Percentiles rank a stretch among this genome's conserved stretches.
Evolutionary conservation across 495 filamentous ascomycete species (phyloP).

Genomic region (Penicillium mononematosum): DNA sequence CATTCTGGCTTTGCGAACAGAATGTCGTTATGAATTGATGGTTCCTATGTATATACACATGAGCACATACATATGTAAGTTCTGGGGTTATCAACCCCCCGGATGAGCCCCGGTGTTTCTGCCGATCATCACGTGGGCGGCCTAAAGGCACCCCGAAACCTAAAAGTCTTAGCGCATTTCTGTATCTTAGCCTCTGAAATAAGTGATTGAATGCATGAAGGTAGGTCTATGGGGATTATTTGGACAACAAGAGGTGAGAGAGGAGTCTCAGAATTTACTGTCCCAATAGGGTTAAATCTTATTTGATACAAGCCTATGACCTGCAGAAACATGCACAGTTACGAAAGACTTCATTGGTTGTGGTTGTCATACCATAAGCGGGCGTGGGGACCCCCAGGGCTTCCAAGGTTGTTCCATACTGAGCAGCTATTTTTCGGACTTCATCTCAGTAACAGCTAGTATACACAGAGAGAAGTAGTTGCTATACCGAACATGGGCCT

Average conservation of each 20-base stretch:
- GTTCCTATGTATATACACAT: conserved; percentile 11
- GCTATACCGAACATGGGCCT: no score
- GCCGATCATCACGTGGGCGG: conserved; percentile 12
- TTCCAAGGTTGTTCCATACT: no score
- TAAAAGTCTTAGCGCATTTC: conserved; percentile 4
- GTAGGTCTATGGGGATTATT: not conserved
- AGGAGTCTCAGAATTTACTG: not conserved
- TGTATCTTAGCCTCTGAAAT: not conserved
- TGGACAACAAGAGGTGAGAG: no score
- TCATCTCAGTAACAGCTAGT: no score
- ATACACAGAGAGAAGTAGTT: no score
- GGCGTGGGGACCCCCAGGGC: not conserved
- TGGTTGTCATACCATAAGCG: not conserved
- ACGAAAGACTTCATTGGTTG: not conserved
- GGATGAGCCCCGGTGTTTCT: conserved; percentile 9
- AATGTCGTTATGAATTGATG: conserved; percentile 9
- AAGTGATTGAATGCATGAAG: not conserved
- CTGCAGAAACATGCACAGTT: conserved; percentile 3
- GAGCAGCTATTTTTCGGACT: no score
- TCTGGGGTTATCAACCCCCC: conserved; percentile 1
- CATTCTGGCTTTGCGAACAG: conserved; percentile 38
- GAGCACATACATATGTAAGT: not conserved
- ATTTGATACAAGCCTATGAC: not conserved
- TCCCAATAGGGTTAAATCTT: not conserved
- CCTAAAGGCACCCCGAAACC: conserved; percentile 1